These are phyloP conservation scores for Microdochium nivale DNA, from an alignment of 2,329 filamentous ascomycete species.

Conservation along the genomic window DNA sequence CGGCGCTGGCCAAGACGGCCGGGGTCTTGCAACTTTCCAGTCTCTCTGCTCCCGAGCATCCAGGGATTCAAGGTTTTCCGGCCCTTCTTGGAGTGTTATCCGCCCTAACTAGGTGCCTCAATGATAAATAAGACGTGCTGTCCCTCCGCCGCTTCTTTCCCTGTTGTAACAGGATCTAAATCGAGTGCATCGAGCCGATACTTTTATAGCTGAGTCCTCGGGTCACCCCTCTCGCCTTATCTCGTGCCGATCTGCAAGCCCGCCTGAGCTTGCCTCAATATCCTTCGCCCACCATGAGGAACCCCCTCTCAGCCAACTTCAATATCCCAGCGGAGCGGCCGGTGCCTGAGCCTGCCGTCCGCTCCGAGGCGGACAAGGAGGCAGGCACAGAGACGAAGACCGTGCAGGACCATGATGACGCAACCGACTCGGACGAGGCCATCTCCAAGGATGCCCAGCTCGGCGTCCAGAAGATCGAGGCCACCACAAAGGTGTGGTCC, in stretches of 20 bases:
- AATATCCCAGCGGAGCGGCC: constrained; percentile 12
- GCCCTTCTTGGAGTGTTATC: too few species aligned
- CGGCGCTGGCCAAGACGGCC: too few species aligned
- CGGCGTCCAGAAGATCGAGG: constrained; percentile 40
- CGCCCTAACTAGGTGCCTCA: too few species aligned
- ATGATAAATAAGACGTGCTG: too few species aligned
- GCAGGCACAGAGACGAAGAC: constrained; percentile 6
- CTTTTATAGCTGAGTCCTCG: too few species aligned
- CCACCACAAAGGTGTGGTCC: constrained; percentile 35
- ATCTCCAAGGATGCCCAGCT: constrained; percentile 26
- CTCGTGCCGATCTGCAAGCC: neutral
- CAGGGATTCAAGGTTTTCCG: too few species aligned
- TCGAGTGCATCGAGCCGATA: too few species aligned
- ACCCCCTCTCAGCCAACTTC: constrained; percentile 3
- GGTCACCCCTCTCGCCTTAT: too few species aligned
- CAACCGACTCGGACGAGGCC: constrained; percentile 19
- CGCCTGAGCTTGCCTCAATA: neutral
- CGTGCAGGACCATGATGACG: constrained; percentile 6
- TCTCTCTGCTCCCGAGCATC: too few species aligned
- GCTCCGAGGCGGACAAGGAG: constrained; percentile 13
- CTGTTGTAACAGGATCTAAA: too few species aligned
- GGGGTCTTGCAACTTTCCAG: too few species aligned
- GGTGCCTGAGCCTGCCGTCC: constrained; percentile 12
- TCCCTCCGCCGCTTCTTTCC: too few species aligned
- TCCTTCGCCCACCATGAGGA: constrained; percentile 11